A percentile compares a stretch with the other conserved stretches of the same genome.
phyloP scores from a whole-genome alignment of 2,329 filamentous ascomycete species.

The Aureobasidium melanogenum region DNA sequence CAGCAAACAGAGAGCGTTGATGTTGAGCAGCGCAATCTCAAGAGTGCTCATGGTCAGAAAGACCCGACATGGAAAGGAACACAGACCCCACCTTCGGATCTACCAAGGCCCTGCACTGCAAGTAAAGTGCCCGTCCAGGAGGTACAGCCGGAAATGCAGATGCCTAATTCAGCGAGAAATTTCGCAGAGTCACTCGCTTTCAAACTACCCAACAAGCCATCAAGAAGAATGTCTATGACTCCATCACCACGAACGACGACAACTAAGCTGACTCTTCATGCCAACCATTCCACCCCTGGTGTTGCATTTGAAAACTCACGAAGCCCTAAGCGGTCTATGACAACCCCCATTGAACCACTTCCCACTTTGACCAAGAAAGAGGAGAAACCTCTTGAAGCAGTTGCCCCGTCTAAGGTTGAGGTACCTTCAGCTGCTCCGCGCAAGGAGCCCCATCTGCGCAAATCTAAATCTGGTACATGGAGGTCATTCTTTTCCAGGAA shows the following conservation, averaged over 20 bases:
- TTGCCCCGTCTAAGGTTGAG: not conserved
- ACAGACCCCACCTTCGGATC: not conserved
- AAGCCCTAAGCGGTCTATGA: not conserved
- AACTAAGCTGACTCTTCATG: not conserved
- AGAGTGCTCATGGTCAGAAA: not conserved
- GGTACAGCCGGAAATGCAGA: not conserved
- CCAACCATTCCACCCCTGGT: constrained; percentile 5
- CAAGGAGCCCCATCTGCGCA: constrained; percentile 5
- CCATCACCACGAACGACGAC: not conserved
- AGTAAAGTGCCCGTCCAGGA: not conserved
- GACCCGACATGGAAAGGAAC: not conserved
- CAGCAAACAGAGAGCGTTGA: not conserved
- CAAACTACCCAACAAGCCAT: not conserved
- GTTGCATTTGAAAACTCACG: not conserved
- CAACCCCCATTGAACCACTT: not conserved
- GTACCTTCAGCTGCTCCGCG: not conserved
- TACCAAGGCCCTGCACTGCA: not conserved
- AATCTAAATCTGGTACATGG: constrained; percentile 12
- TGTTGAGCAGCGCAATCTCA: not conserved
- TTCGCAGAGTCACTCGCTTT: not conserved
- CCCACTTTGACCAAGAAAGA: not conserved
- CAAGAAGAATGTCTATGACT: constrained; percentile 3
- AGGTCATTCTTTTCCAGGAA: constrained; percentile 11
- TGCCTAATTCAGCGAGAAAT: not conserved
- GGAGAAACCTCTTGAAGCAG: not conserved